Percentiles rank a stretch among this genome's conserved stretches.
Conservation (phyloP, 345 rosid species). For the Rhodamnia argentea region DNA sequence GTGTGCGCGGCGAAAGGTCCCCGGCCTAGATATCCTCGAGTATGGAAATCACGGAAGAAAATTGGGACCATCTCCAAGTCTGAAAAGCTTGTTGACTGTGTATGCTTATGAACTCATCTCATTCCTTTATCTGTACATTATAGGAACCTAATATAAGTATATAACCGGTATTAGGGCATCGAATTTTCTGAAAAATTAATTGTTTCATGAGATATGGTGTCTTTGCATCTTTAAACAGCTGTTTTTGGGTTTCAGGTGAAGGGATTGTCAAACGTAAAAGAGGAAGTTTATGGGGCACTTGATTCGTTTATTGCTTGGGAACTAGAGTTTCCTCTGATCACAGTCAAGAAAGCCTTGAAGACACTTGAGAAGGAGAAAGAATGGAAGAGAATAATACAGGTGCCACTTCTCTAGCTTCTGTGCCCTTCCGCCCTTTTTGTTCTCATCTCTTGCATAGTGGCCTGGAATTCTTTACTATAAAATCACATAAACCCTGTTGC, state of each 20-base stretch:
- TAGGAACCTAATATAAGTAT: not conserved
- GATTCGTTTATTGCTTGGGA: slow-evolving; percentile 97
- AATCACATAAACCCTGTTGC: not conserved
- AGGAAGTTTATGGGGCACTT: slow-evolving; percentile 90
- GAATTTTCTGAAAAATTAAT: not conserved
- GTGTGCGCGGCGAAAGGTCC: slow-evolving; percentile 89
- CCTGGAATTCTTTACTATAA: not conserved
- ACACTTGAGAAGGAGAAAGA: slow-evolving; percentile 62
- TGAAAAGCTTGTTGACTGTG: slow-evolving; percentile 59
- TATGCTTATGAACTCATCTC: slow-evolving; percentile 10
- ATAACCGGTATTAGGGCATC: not conserved
- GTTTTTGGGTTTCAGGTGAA: slow-evolving; percentile 38
- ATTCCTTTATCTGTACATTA: not conserved
- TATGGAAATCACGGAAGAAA: slow-evolving; percentile 63
- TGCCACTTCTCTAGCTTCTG: not conserved
- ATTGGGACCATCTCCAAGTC: slow-evolving; percentile 85
- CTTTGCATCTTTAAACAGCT: not conserved
- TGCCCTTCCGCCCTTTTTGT: not conserved
- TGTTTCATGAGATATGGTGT: not conserved
- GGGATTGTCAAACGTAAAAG: slow-evolving; percentile 71
- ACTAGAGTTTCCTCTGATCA: slow-evolving; percentile 77
- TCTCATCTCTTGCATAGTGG: not conserved
- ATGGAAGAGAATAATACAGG: slow-evolving; percentile 96
- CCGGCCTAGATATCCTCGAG: slow-evolving; percentile 81
- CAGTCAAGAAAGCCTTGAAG: slow-evolving; percentile 85